A percentile compares a stretch with the other conserved stretches of the same genome.
phyloP scores from a whole-genome alignment of 2,329 filamentous ascomycete species.

The Massarina eburnea region DNA sequence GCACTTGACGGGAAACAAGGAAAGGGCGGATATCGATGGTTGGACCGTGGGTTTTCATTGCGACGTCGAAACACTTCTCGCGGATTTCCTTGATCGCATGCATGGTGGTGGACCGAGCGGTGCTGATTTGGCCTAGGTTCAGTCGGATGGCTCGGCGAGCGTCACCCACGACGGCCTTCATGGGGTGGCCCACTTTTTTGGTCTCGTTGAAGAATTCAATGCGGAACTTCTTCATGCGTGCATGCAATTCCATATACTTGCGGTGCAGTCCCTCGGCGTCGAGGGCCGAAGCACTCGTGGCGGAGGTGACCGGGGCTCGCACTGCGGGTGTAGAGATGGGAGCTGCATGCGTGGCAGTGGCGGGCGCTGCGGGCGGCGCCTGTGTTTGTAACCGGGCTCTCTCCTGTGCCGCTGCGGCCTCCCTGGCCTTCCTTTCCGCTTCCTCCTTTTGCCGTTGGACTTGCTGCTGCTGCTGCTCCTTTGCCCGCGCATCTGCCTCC shows the following conservation, averaged over 20 bases:
- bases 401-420: slow-evolving; percentile 28
- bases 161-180: slow-evolving; percentile 34
- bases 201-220: slow-evolving; percentile 28
- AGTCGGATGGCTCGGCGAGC: slow-evolving; percentile 34
- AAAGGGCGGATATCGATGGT: slow-evolving; percentile 40
- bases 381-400: slow-evolving; percentile 24
- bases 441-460: slow-evolving; percentile 32
- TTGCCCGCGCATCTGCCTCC: slow-evolving; percentile 34
- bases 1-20: slow-evolving; percentile 36
- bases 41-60: slow-evolving; percentile 25
- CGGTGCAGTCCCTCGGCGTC: slow-evolving; percentile 34
- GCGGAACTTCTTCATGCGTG: slow-evolving; percentile 41
- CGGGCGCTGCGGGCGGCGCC: slow-evolving; percentile 10
- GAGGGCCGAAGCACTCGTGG: slow-evolving; percentile 3
- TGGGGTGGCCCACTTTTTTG: slow-evolving; percentile 24
- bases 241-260: slow-evolving; percentile 39
- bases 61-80: slow-evolving; percentile 29
- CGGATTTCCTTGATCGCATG: slow-evolving; percentile 31
- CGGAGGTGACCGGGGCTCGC: slow-evolving; percentile 8
- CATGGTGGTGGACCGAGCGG: slow-evolving; percentile 28
- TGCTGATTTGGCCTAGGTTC: slow-evolving; percentile 39
- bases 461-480: slow-evolving; percentile 31
- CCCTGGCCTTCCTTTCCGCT: slow-evolving; percentile 31
- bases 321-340: slow-evolving; percentile 5
- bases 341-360: slow-evolving; percentile 7